These are phyloP conservation scores for Noccaea caerulescens DNA, from an alignment of 345 rosid species.

Conservation along the genomic window DNA sequence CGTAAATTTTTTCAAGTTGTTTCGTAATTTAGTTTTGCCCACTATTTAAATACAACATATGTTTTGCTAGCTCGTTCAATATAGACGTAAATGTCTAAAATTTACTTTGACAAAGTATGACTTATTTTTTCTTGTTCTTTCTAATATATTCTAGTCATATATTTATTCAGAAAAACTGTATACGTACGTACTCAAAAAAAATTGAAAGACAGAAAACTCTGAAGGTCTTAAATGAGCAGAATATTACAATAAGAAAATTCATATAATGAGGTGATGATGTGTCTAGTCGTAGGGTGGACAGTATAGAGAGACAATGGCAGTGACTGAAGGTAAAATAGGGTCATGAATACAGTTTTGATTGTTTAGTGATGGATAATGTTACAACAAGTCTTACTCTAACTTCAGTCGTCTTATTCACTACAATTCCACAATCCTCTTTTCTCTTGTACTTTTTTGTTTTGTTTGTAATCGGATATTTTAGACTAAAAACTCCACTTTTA, in stretches of 20 bases:
- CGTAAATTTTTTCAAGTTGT: no score
- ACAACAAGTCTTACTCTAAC: conserved; percentile 18
- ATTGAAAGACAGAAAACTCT: not conserved
- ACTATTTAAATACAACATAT: not conserved
- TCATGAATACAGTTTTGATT: conserved; percentile 33
- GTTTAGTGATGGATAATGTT: conserved; percentile 25
- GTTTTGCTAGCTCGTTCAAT: not conserved
- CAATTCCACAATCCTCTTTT: conserved; percentile 11
- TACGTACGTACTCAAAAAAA: not conserved
- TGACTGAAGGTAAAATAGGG: conserved; percentile 32
- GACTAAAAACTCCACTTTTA: not conserved
- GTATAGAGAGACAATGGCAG: conserved; percentile 48
- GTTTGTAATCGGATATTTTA: not conserved
- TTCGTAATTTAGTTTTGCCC: not conserved
- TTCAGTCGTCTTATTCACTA: conserved; percentile 27
- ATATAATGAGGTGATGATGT: conserved; percentile 47
- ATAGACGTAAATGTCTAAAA: not conserved
- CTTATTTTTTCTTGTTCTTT: not conserved
- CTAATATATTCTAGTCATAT: not conserved
- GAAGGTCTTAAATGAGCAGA: not conserved
- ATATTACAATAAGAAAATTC: conserved; percentile 10
- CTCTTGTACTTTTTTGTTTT: not conserved
- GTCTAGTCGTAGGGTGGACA: conserved; percentile 47
- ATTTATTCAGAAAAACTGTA: not conserved
- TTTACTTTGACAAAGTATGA: conserved; percentile 4